Evolutionary conservation across 352 stramenopile species (phyloP).

Genomic region (Elongisporangium undulatum): DNA sequence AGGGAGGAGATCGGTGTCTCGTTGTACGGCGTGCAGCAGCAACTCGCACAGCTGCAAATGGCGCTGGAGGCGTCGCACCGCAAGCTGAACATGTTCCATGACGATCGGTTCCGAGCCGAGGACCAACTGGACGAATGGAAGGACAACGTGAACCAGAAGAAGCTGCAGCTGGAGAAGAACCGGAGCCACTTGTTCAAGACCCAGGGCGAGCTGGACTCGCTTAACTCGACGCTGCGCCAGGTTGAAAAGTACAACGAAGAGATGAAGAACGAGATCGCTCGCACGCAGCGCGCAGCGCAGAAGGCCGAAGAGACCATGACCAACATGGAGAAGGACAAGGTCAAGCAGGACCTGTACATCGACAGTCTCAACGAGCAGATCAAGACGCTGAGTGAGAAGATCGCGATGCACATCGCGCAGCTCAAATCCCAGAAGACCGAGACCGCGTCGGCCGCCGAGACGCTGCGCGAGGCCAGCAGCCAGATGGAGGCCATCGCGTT

Average conservation of each 20-base stretch:
- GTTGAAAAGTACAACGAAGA: constrained; percentile 94
- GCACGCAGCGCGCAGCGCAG: constrained; percentile 89
- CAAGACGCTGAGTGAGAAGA: constrained; percentile 85
- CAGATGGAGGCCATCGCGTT: constrained; percentile 93
- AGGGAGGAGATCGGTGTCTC: constrained; percentile 90
- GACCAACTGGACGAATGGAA: constrained; percentile 74
- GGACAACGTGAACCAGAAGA: constrained; percentile 53
- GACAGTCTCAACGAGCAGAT: constrained; percentile 90
- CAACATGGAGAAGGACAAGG: constrained; percentile 92
- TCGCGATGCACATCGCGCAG: constrained; percentile 74
- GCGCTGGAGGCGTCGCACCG: constrained; percentile 81
- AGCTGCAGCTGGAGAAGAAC: constrained; percentile 54
- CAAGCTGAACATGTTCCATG: constrained; percentile 57
- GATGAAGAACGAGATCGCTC: constrained; percentile 92
- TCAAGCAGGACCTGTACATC: constrained; percentile 94
- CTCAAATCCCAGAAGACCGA: constrained; percentile 83
- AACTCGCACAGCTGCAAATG: constrained; percentile 91
- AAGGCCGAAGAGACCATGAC: constrained; percentile 93
- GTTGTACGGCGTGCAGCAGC: constrained; percentile 94
- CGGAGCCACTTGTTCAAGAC: constrained; percentile 73
- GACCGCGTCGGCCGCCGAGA: constrained; percentile 81
- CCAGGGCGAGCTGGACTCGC: constrained; percentile 82
- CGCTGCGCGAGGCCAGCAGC: constrained; percentile 78
- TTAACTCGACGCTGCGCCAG: constrained; percentile 82
- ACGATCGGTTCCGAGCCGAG: constrained; percentile 64